phyloP scores from a whole-genome alignment of 2,329 filamentous ascomycete species.

The Paraconiothyrium brasiliense region DNA sequence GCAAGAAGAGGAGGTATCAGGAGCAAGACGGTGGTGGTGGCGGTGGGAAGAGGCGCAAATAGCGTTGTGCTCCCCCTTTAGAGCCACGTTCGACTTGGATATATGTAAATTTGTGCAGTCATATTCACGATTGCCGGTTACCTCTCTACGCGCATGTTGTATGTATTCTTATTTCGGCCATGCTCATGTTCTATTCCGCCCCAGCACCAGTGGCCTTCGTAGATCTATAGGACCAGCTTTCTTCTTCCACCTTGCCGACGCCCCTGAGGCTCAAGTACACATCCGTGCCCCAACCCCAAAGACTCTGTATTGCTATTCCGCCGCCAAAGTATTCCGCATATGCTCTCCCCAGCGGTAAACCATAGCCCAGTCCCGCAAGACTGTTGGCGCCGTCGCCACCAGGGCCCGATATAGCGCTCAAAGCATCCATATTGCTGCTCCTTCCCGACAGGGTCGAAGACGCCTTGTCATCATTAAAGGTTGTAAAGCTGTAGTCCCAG shows the following conservation, averaged over 20 bases:
- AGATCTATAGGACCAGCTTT: not conserved
- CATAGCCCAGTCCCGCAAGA: constrained; percentile 90
- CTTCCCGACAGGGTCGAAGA: constrained; percentile 56
- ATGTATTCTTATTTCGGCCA: not conserved
- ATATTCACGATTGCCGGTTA: not conserved
- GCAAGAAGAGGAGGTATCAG: constrained; percentile 75
- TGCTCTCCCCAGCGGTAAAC: constrained; percentile 85
- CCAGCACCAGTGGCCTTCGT: not conserved
- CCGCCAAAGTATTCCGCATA: constrained; percentile 99
- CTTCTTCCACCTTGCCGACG: constrained; percentile 59
- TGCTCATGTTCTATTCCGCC: not conserved
- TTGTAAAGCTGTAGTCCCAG: constrained; percentile 98
- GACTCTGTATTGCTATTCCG: constrained; percentile 91
- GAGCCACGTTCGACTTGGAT: no score
- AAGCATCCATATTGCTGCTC: constrained; percentile 65
- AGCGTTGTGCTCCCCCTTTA: not conserved
- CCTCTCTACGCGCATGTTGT: not conserved
- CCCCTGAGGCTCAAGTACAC: constrained; percentile 71
- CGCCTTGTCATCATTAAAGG: constrained; percentile 76
- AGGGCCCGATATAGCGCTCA: constrained; percentile 78
- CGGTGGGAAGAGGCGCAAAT: constrained; percentile 43
- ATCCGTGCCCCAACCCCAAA: constrained; percentile 90
- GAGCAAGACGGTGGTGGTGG: constrained; percentile 60
- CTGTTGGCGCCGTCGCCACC: constrained; percentile 79
- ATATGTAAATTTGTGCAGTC: no score